Evolutionary conservation across 2,329 filamentous ascomycete genomes (phyloP).

Genomic region (Lecanosticta acicola): DNA sequence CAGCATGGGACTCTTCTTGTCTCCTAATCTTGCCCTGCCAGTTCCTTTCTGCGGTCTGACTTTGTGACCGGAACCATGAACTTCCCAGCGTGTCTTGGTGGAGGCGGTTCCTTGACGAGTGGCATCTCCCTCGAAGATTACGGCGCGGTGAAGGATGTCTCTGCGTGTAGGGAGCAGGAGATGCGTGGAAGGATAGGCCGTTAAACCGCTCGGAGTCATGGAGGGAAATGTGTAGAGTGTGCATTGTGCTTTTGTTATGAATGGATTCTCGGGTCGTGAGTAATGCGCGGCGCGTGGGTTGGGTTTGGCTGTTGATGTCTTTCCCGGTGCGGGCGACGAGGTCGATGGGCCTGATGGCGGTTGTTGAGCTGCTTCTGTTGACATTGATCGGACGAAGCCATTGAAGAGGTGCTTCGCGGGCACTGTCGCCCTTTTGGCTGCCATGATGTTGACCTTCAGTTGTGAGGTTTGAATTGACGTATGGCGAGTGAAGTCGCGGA

Average conservation of each 20-base stretch:
- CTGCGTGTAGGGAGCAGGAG: slow-evolving; percentile 80
- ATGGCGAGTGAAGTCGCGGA: not conserved
- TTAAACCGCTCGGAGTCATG: slow-evolving; percentile 74
- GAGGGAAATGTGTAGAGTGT: slow-evolving; percentile 88
- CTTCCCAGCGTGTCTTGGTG: slow-evolving; percentile 74
- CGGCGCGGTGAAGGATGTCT: slow-evolving; percentile 86
- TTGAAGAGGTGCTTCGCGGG: slow-evolving; percentile 34
- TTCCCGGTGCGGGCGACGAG: slow-evolving; percentile 27
- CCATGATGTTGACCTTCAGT: too few relatives aligned
- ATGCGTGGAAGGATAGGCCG: slow-evolving; percentile 73
- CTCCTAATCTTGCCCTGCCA: slow-evolving; percentile 72
- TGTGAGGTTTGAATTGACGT: too few relatives aligned
- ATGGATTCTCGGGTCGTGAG: slow-evolving; percentile 33
- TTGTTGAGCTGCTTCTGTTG: slow-evolving; percentile 47
- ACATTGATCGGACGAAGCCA: slow-evolving; percentile 49
- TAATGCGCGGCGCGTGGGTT: slow-evolving; percentile 11
- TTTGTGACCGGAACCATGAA: slow-evolving; percentile 78
- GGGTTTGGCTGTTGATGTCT: slow-evolving; percentile 17
- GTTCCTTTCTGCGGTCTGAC: slow-evolving; percentile 80
- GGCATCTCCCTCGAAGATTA: slow-evolving; percentile 86
- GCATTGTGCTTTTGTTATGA: slow-evolving; percentile 62
- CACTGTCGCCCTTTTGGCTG: slow-evolving; percentile 35
- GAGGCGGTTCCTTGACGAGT: slow-evolving; percentile 81
- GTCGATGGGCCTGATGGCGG: slow-evolving; percentile 3
- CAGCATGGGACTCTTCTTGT: slow-evolving; percentile 73